These are phyloP conservation scores for Coprinopsis marcescibilis DNA, from an alignment of 768 basidiomycete species.

Conservation along the genomic window DNA sequence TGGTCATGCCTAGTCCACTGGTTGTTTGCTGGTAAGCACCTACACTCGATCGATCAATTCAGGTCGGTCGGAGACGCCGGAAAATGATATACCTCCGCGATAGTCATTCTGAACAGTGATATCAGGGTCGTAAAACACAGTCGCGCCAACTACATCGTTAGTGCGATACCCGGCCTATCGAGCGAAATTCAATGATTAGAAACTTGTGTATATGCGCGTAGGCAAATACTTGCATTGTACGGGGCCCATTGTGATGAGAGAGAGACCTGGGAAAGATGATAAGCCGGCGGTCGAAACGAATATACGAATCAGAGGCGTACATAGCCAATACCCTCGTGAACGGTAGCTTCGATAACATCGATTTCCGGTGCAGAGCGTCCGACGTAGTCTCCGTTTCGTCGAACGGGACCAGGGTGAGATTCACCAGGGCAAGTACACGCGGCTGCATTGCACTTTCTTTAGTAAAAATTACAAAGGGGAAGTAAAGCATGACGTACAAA, in stretches of 20 bases:
- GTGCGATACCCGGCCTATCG: conserved; percentile 43
- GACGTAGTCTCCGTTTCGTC: conserved; percentile 45
- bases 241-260: conserved; percentile 47
- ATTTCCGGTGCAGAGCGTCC: conserved; percentile 66
- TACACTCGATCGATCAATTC: not conserved
- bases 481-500: conserved; percentile 17
- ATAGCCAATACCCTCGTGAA: conserved; percentile 24
- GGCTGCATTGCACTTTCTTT: conserved; percentile 12
- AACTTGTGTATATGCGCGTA: conserved; percentile 18
- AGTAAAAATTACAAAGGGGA: not conserved
- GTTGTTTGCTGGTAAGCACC: conserved; percentile 55
- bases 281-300: not conserved
- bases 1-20: conserved; percentile 54
- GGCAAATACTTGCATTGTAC: conserved; percentile 49
- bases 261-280: conserved; percentile 28
- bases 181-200: conserved; percentile 7
- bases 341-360: conserved; percentile 59
- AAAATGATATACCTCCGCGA: conserved; percentile 46
- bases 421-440: conserved; percentile 38
- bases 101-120: conserved; percentile 49
- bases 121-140: conserved; percentile 38
- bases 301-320: conserved; percentile 11
- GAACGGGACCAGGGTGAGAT: conserved; percentile 34
- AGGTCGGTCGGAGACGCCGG: conserved; percentile 5
- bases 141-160: conserved; percentile 38